Conservation (phyloP, 495 filamentous ascomycete genomes). For the Penicillium argentinense region DNA sequence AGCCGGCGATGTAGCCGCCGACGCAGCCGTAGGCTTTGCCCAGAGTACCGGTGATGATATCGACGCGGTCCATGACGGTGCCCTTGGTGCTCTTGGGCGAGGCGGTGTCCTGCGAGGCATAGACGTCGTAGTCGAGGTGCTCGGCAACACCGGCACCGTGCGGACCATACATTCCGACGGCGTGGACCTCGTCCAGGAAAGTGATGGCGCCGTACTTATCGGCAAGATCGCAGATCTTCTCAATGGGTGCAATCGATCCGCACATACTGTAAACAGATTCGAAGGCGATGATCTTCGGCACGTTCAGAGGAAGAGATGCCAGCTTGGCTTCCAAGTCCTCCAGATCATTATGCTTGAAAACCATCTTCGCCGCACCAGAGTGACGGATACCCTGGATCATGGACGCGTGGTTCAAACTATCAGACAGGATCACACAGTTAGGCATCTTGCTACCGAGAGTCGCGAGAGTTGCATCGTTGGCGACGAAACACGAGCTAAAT, state of each 20-base stretch:
- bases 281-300: constrained; percentile 97
- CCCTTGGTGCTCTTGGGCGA: constrained; percentile 61
- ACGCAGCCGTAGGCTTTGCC: constrained; percentile 98
- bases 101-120: constrained; percentile 58
- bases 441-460: constrained; percentile 95
- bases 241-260: constrained; percentile 92
- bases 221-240: constrained; percentile 90
- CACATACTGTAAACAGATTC: constrained; percentile 99
- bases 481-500: constrained; percentile 96
- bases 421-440: constrained; percentile 91
- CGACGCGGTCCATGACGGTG: constrained; percentile 91
- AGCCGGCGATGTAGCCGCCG: constrained; percentile 94
- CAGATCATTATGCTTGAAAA: constrained; percentile 97
- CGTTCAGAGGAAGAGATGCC: constrained; percentile 75
- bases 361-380: constrained; percentile 92
- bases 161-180: constrained; percentile 98
- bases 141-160: constrained; percentile 95
- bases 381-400: constrained; percentile 99
- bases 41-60: constrained; percentile 96
- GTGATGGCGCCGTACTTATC: constrained; percentile 98
- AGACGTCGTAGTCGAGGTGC: constrained; percentile 84
- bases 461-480: constrained; percentile 96
- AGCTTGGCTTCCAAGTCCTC: constrained; percentile 87
- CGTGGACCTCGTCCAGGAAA: constrained; percentile 97
- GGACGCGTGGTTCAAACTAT: constrained; percentile 94